These are phyloP conservation scores for Trichoderma pleuroti DNA, from an alignment of 2,329 filamentous ascomycete genomes.

Conservation along the genomic window DNA sequence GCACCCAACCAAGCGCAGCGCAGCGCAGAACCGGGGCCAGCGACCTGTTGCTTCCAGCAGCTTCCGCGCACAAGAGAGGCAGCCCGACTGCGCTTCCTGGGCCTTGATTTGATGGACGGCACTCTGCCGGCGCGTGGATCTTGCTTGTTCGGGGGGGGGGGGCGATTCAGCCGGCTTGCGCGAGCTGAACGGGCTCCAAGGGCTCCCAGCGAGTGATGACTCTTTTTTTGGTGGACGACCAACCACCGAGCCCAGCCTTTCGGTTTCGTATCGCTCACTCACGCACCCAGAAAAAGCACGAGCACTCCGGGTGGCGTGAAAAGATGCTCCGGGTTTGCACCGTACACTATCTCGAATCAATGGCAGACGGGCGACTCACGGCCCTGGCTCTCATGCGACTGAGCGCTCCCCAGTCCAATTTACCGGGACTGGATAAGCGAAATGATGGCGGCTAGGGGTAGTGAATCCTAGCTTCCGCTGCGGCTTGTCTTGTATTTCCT, in stretches of 20 bases:
- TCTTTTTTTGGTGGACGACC: neutral
- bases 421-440: constrained; percentile 35
- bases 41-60: neutral
- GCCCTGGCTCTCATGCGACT: constrained; percentile 16
- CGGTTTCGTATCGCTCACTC: constrained; percentile 10
- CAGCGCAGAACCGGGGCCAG: neutral
- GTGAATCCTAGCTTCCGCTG: constrained; percentile 23
- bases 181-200: constrained; percentile 8
- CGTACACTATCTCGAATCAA: neutral
- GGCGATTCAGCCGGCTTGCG: constrained; percentile 13
- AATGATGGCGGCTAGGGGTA: constrained; percentile 31
- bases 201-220: neutral
- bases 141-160: neutral
- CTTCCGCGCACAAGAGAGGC: constrained; percentile 12
- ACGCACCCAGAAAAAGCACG: neutral
- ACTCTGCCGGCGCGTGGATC: neutral
- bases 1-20: neutral
- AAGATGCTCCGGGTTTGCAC: neutral
- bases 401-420: constrained; percentile 29
- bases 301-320: neutral
- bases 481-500: constrained; percentile 8
- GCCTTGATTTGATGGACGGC: constrained; percentile 13
- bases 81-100: constrained; percentile 11
- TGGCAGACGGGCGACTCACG: constrained; percentile 16
- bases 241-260: constrained; percentile 12